These are phyloP conservation scores for Babesia bovis DNA, from an alignment of 169 alveolate species.

Conservation along the genomic window DNA sequence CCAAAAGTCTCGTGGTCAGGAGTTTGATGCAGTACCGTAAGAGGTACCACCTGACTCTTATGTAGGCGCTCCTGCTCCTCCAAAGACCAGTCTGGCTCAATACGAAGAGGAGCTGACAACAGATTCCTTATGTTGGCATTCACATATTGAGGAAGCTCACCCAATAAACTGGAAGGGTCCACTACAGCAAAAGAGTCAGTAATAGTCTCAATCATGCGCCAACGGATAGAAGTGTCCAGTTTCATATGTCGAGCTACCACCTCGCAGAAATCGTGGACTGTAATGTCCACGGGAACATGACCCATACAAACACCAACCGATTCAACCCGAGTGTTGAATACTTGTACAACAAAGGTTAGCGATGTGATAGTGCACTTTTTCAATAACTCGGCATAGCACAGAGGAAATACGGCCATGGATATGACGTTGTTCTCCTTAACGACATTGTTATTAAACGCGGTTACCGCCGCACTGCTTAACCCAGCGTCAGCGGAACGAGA, in stretches of 20 bases:
- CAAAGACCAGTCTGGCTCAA: conserved; percentile 75
- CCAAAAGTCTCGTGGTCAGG: conserved; percentile 68
- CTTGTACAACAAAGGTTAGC: conserved; percentile 42
- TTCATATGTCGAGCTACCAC: not conserved
- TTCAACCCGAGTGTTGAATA: conserved; percentile 57
- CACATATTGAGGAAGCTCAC: conserved; percentile 53
- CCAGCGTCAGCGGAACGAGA: not conserved
- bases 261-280: conserved; percentile 49
- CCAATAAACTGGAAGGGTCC: conserved; percentile 22
- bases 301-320: conserved; percentile 48
- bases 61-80: conserved; percentile 63
- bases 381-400: conserved; percentile 28
- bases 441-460: not conserved
- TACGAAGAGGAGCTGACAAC: conserved; percentile 72
- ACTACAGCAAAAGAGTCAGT: conserved; percentile 21
- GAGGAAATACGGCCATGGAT: conserved; percentile 46
- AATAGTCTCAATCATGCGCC: conserved; percentile 34
- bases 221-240: not conserved
- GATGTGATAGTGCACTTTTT: conserved; percentile 8
- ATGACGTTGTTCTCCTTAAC: conserved; percentile 23
- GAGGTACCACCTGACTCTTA: conserved; percentile 8
- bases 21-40: conserved; percentile 65
- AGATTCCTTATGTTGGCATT: conserved; percentile 58
- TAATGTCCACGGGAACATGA: conserved; percentile 23
- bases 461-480: not conserved